A percentile compares a stretch with the other conserved stretches of the same genome.
Conservation (phyloP, 177 flowering plant species). For the Vitis hybrid region DNA sequence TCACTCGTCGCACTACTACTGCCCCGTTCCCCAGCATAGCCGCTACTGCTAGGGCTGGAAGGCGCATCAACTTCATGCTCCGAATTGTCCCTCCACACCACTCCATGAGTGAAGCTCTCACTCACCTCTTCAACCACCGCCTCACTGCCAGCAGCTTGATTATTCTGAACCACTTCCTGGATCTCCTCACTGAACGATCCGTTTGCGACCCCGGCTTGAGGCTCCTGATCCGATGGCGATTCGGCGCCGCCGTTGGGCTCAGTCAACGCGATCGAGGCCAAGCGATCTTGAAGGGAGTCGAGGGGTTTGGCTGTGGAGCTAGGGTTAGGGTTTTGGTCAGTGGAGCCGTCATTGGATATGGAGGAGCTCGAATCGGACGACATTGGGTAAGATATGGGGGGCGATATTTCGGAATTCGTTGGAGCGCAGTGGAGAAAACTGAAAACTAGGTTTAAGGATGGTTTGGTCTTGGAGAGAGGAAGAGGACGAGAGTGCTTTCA, state of each 20-base stretch:
- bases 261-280: conserved; percentile 7
- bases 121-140: conserved; percentile 1
- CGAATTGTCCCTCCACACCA: conserved; percentile 17
- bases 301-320: not conserved
- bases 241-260: conserved; percentile 4
- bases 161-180: not conserved
- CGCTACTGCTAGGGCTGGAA: conserved; percentile 84
- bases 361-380: conserved; percentile 18
- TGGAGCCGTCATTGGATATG: conserved; percentile 13
- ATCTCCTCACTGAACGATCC: not conserved
- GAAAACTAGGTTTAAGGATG: not conserved
- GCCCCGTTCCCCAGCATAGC: conserved; percentile 87
- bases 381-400: conserved; percentile 2
- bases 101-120: not conserved
- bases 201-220: not conserved
- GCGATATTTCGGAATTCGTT: not conserved
- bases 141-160: not conserved
- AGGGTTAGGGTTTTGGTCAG: conserved; percentile 10
- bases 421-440: not conserved
- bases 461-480: not conserved
- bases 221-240: not conserved
- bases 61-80: conserved; percentile 25
- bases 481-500: not conserved
- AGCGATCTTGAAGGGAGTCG: conserved; percentile 2
- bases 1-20: conserved; percentile 54